Percentiles rank a stretch among this genome's conserved stretches.
phyloP scores from a whole-genome alignment of 202 grass and related monocot species.

The Dendrocalamus latiflorus region DNA sequence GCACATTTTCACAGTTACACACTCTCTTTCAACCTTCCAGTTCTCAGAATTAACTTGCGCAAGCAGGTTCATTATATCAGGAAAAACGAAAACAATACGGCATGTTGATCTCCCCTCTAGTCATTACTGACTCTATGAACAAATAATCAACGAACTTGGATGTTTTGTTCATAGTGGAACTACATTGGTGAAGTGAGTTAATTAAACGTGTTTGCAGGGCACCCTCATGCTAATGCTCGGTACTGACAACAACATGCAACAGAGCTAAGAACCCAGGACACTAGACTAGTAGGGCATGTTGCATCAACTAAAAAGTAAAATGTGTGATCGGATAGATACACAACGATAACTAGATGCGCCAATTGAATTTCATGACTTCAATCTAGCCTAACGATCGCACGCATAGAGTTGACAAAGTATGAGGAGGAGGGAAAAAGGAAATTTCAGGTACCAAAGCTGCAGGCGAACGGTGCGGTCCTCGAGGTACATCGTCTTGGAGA shows the following conservation, averaged over 20 bases:
- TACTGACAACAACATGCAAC: not conserved
- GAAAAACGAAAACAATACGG: not conserved
- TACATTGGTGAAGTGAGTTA: not conserved
- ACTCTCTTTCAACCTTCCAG: not conserved
- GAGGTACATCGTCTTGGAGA: conserved; percentile 91
- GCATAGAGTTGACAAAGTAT: not conserved
- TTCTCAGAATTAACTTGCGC: not conserved
- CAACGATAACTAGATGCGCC: not conserved
- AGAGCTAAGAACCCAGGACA: not conserved
- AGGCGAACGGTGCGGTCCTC: conserved; percentile 70
- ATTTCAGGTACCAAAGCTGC: conserved; percentile 53
- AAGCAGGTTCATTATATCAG: not conserved
- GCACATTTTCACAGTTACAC: conserved; percentile 8
- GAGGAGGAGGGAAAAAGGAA: too few species aligned
- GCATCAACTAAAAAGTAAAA: not conserved
- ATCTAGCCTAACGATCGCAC: not conserved
- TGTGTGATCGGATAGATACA: not conserved
- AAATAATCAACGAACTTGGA: not conserved
- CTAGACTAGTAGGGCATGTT: not conserved
- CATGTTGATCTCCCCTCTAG: not conserved
- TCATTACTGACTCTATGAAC: not conserved
- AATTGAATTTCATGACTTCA: not conserved
- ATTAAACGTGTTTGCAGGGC: not conserved
- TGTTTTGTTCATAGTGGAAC: not conserved
- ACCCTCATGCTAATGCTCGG: not conserved